Evolutionary conservation across 2,329 filamentous ascomycete species (phyloP).

Genomic region (Coniosporium tulheliwenetii): DNA sequence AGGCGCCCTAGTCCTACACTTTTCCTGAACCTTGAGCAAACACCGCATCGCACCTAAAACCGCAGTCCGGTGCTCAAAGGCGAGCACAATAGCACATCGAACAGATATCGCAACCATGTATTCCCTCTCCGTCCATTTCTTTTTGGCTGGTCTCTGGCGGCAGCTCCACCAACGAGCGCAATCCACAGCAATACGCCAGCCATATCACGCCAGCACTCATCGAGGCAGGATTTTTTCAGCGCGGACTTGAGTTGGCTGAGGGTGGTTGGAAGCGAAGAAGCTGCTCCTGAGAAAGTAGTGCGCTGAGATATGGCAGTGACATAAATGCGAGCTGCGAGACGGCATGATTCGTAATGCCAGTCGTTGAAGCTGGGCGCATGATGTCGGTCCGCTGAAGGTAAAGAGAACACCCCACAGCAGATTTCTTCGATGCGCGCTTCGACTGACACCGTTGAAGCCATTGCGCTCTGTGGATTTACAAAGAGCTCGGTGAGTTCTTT

Average conservation of each 20-base stretch:
- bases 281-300: constrained; percentile 9
- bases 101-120: constrained; percentile 16
- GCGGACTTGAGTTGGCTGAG: constrained; percentile 8
- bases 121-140: constrained; percentile 5
- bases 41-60: constrained; percentile 11
- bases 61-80: constrained; percentile 14
- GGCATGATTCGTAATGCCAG: constrained; percentile 12
- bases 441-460: too few relatives aligned
- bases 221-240: constrained; percentile 11
- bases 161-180: constrained; percentile 13
- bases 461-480: too few relatives aligned
- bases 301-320: constrained; percentile 9
- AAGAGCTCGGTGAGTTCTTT: not conserved
- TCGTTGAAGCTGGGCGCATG: not conserved
- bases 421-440: too few relatives aligned
- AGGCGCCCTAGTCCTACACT: not conserved
- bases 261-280: not conserved
- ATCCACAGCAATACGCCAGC: constrained; percentile 17
- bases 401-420: not conserved
- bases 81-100: constrained; percentile 13
- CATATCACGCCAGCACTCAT: constrained; percentile 16
- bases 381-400: not conserved
- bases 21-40: constrained; percentile 11
- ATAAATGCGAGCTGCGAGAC: constrained; percentile 12
- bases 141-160: constrained; percentile 8